Evolutionary conservation across 1,284 basidiomycete species (phyloP).

Genomic region (Apiotrichum domesticum): DNA sequence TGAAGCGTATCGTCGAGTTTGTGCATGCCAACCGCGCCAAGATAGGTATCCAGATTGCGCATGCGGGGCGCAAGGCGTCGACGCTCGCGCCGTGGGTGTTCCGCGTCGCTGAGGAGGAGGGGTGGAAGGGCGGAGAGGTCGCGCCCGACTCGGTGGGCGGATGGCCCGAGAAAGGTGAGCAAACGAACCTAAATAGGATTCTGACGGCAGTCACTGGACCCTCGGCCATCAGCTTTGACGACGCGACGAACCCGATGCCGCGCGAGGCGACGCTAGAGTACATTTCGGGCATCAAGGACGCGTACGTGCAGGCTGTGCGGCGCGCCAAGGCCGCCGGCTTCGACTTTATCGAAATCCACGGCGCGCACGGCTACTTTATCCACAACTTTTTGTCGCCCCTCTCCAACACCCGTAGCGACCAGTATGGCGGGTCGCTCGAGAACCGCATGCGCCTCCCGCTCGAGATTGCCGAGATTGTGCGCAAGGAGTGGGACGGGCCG

Average conservation of each 20-base stretch:
- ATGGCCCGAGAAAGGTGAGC: slow-evolving; percentile 61
- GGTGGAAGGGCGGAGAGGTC: slow-evolving; percentile 36
- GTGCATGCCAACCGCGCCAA: slow-evolving; percentile 61
- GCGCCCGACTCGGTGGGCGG: slow-evolving; percentile 54
- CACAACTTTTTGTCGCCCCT: slow-evolving; percentile 63
- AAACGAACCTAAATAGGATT: no score
- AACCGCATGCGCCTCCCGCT: slow-evolving; percentile 66
- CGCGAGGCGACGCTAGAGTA: slow-evolving; percentile 56
- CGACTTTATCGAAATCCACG: slow-evolving; percentile 78
- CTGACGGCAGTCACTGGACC: slow-evolving; percentile 49
- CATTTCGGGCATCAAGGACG: slow-evolving; percentile 58
- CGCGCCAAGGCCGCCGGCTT: slow-evolving; percentile 62
- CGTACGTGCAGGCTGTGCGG: slow-evolving; percentile 60
- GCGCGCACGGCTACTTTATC: slow-evolving; percentile 61
- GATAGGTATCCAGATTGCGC: slow-evolving; percentile 71
- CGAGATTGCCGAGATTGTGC: slow-evolving; percentile 53
- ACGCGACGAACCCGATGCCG: slow-evolving; percentile 51
- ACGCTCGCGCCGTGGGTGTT: slow-evolving; percentile 57
- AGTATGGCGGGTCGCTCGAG: slow-evolving; percentile 65
- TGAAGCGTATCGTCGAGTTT: slow-evolving; percentile 66
- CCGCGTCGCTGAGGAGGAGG: slow-evolving; percentile 23
- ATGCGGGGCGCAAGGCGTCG: slow-evolving; percentile 68
- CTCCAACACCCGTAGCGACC: slow-evolving; percentile 62
- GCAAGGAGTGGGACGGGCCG: slow-evolving; percentile 60
- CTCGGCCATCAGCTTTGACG: slow-evolving; percentile 54